These are phyloP conservation scores for Mycosphaerella sp. DNA, from an alignment of 2,329 filamentous ascomycete genomes.

Conservation along the genomic window DNA sequence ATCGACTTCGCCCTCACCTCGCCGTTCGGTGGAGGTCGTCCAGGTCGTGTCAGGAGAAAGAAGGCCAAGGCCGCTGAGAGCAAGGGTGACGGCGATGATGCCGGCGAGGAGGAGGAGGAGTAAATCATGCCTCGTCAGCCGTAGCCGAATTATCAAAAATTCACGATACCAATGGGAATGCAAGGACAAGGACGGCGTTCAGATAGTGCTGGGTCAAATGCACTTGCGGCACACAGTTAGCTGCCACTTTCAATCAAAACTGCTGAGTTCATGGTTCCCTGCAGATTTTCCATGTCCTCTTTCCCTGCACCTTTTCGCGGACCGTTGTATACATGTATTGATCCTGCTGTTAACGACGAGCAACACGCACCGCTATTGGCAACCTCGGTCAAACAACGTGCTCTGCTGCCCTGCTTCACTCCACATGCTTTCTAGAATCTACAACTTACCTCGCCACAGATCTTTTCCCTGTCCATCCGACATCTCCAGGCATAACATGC, in stretches of 20 bases:
- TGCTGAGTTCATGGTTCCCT: constrained; percentile 11
- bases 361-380: too few relatives aligned
- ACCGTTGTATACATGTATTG: too few relatives aligned
- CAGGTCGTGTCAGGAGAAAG: constrained; percentile 98
- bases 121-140: constrained; percentile 22
- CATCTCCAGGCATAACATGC: too few relatives aligned
- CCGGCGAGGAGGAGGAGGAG: constrained; percentile 67
- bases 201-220: constrained; percentile 8
- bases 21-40: constrained; percentile 94
- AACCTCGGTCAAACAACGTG: too few relatives aligned
- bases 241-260: constrained; percentile 10
- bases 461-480: too few relatives aligned
- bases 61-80: constrained; percentile 96
- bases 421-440: too few relatives aligned
- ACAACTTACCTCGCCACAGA: too few relatives aligned
- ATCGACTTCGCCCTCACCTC: constrained; percentile 98
- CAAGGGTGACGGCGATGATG: constrained; percentile 70
- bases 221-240: constrained; percentile 13
- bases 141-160: constrained; percentile 9
- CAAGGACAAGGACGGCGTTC: constrained; percentile 21
- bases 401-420: too few relatives aligned
- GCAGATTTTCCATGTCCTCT: background rate
- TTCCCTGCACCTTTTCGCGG: background rate
- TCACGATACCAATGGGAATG: constrained; percentile 21
- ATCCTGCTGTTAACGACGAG: too few relatives aligned